A percentile compares a stretch with the other conserved stretches of the same genome.
Conservation (phyloP, 129 eudicot species). For the Sambucus nigra region DNA sequence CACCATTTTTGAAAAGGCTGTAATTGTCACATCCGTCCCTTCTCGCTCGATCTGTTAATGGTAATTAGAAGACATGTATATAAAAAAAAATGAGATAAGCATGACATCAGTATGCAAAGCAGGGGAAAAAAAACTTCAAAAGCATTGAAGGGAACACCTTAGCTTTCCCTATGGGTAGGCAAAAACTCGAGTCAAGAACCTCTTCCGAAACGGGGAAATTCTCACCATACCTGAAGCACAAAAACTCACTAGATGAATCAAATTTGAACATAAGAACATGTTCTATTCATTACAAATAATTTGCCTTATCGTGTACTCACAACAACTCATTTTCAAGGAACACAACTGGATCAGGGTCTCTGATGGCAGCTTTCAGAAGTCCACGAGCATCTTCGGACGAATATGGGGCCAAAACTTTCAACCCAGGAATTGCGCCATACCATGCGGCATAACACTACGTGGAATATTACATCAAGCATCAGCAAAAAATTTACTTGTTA, state of each 20-base stretch:
- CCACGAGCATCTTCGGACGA: slow-evolving; percentile 97
- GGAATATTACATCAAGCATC: neutral
- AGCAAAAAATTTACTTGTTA: neutral
- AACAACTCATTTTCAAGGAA: slow-evolving; percentile 91
- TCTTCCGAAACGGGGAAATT: slow-evolving; percentile 85
- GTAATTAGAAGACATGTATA: neutral
- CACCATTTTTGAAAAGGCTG: slow-evolving; percentile 94
- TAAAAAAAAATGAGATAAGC: neutral
- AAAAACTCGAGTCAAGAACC: slow-evolving; percentile 78
- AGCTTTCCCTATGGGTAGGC: slow-evolving; percentile 94
- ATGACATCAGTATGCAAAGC: neutral
- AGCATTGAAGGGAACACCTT: slow-evolving; percentile 37
- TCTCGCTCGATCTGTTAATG: slow-evolving; percentile 67
- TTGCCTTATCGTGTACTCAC: slow-evolving; percentile 30
- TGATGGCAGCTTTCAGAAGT: slow-evolving; percentile 89
- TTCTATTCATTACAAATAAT: no score
- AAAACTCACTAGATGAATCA: neutral
- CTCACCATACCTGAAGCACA: slow-evolving; percentile 64
- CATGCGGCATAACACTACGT: slow-evolving; percentile 96
- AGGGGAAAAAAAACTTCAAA: neutral
- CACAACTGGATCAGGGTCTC: slow-evolving; percentile 97
- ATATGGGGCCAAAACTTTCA: slow-evolving; percentile 84
- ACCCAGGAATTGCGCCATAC: slow-evolving; percentile 81
- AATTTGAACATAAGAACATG: neutral
- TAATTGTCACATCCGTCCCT: slow-evolving; percentile 86